A percentile compares a stretch with the other conserved stretches of the same genome.
These are phyloP conservation scores for Rhodotorula kratochvilovae DNA, from an alignment of 768 basidiomycete genomes.

Conservation along the genomic window DNA sequence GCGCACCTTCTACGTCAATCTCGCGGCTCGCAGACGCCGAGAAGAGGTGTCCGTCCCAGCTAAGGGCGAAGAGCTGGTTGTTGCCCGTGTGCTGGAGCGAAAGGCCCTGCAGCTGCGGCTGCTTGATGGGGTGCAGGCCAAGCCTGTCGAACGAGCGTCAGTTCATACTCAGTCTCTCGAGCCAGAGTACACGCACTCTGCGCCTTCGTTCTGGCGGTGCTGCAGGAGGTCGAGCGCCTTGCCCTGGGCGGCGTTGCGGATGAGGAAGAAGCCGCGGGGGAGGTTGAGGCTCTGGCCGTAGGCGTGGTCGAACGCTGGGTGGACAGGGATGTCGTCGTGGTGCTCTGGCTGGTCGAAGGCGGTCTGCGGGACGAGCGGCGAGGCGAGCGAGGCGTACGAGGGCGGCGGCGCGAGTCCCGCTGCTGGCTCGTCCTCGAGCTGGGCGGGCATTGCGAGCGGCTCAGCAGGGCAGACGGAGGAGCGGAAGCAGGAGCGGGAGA, in stretches of 20 bases:
- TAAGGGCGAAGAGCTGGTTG: slow-evolving; percentile 29
- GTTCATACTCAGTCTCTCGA: too few relatives aligned
- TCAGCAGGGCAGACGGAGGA: neutral
- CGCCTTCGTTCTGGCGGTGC: slow-evolving; percentile 13
- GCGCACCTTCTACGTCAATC: slow-evolving; percentile 14
- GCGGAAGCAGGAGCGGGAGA: neutral
- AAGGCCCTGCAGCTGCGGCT: slow-evolving; percentile 10
- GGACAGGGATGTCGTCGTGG: neutral
- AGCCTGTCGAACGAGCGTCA: neutral
- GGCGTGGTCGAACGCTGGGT: neutral
- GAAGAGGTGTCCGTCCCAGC: slow-evolving; percentile 22
- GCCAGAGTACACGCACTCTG: neutral
- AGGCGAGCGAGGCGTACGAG: neutral
- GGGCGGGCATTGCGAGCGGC: neutral
- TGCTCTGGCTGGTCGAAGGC: neutral
- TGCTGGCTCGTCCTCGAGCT: neutral
- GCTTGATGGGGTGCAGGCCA: slow-evolving; percentile 31
- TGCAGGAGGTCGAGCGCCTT: slow-evolving; percentile 25
- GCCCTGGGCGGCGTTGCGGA: slow-evolving; percentile 26
- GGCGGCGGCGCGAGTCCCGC: neutral
- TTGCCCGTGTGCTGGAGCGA: slow-evolving; percentile 12
- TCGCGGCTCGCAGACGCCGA: slow-evolving; percentile 1
- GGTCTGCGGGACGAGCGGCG: neutral
- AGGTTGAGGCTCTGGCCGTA: slow-evolving; percentile 3
- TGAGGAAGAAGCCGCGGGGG: slow-evolving; percentile 23